Conservation (phyloP, 352 stramenopile genomes). For the Discostella stelligera region DNA sequence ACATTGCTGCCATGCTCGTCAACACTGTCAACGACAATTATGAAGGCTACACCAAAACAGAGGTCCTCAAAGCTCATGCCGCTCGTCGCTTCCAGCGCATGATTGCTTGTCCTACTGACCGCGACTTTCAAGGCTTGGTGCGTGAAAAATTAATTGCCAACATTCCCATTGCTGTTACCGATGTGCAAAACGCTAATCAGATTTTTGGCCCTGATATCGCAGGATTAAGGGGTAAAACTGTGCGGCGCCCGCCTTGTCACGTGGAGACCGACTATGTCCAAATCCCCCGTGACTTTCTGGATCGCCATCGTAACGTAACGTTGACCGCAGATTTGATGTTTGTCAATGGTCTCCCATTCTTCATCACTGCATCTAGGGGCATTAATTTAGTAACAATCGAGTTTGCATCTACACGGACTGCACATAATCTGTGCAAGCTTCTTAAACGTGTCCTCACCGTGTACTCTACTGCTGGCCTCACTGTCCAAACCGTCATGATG, state of each 20-base stretch:
- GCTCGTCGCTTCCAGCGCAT: not conserved
- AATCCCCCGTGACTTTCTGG: slow-evolving; percentile 24
- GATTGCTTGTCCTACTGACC: not conserved
- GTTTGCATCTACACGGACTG: not conserved
- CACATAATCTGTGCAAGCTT: not conserved
- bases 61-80: not conserved
- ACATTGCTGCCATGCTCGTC: not conserved
- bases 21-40: slow-evolving; percentile 28
- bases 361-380: slow-evolving; percentile 24
- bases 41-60: slow-evolving; percentile 29
- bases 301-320: slow-evolving; percentile 12
- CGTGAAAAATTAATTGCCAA: not conserved
- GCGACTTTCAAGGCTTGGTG: too few species aligned
- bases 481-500: slow-evolving; percentile 14
- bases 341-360: slow-evolving; percentile 44
- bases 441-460: not conserved
- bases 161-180: not conserved
- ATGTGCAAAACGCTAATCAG: slow-evolving; percentile 35
- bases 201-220: slow-evolving; percentile 39
- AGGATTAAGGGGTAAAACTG: slow-evolving; percentile 28
- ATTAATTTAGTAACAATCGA: slow-evolving; percentile 17
- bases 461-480: not conserved
- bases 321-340: slow-evolving; percentile 44
- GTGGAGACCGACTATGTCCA: slow-evolving; percentile 13
- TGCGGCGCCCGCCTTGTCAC: not conserved